phyloP scores from a whole-genome alignment of 2,329 filamentous ascomycete species.

The Scolecobasidium constrictum region DNA sequence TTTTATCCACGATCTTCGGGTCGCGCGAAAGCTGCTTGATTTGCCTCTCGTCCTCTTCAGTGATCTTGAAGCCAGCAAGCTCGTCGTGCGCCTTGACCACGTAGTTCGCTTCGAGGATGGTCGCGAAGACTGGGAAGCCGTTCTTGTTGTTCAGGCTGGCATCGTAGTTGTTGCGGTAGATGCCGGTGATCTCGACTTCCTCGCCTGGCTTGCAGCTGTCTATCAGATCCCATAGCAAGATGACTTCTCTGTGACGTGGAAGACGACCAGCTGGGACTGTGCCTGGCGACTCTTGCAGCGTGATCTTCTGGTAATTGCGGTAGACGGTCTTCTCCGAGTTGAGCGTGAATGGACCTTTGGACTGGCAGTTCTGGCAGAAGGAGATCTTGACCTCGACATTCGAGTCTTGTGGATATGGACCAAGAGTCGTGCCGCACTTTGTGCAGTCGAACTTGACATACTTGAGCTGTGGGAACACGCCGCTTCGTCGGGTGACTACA shows the following conservation, averaged over 20 bases:
- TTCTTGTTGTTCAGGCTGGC: conserved; percentile 97
- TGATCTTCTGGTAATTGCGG: conserved; percentile 96
- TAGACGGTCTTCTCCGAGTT: conserved; percentile 98
- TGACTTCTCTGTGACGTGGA: conserved; percentile 85
- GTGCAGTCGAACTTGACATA: conserved; percentile 97
- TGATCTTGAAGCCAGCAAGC: conserved; percentile 89
- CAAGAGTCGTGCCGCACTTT: conserved; percentile 84
- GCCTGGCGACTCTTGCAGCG: conserved; percentile 90
- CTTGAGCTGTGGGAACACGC: conserved; percentile 95
- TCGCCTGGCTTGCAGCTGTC: conserved; percentile 95
- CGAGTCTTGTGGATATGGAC: conserved; percentile 95
- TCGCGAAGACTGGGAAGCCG: conserved; percentile 96
- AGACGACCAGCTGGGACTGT: conserved; percentile 93
- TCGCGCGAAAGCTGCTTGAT: conserved; percentile 85
- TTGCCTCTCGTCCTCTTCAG: conserved; percentile 84
- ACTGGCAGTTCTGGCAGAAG: conserved; percentile 95
- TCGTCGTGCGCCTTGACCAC: conserved; percentile 96
- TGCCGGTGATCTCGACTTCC: conserved; percentile 92
- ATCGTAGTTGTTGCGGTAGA: conserved; percentile 97
- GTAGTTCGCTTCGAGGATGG: conserved; percentile 94
- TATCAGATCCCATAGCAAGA: conserved; percentile 93
- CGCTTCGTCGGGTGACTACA: conserved; percentile 86
- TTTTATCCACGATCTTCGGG: conserved; percentile 83
- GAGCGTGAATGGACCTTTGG: conserved; percentile 83
- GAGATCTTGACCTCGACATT: conserved; percentile 93